phyloP scores from a whole-genome alignment of 768 basidiomycete species.

The Trametes punicea region DNA sequence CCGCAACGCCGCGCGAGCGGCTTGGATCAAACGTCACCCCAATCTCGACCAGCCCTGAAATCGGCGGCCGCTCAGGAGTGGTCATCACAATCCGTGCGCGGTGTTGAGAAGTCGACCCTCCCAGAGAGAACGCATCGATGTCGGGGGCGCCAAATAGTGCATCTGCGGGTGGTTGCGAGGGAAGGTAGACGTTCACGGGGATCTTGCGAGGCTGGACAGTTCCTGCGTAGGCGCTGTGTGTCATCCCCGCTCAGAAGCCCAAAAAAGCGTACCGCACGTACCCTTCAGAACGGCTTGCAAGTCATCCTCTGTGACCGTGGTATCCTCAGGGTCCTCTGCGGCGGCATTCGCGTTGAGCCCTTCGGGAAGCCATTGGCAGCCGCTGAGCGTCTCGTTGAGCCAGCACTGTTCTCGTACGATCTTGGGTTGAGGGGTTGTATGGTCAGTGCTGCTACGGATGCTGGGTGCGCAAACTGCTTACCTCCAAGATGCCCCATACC shows the following conservation, averaged over 20 bases:
- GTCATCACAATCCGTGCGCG: constrained; percentile 59
- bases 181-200: constrained; percentile 70
- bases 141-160: constrained; percentile 40
- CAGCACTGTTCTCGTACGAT: constrained; percentile 82
- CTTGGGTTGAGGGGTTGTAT: constrained; percentile 30
- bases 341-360: constrained; percentile 35
- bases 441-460: background rate
- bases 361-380: constrained; percentile 63
- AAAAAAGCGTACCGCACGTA: constrained; percentile 25
- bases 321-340: constrained; percentile 61
- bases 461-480: constrained; percentile 30
- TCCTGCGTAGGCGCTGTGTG: constrained; percentile 34
- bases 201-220: constrained; percentile 55
- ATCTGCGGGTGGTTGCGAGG: constrained; percentile 32
- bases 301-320: constrained; percentile 40
- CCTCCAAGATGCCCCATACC: constrained; percentile 75
- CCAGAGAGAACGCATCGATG: constrained; percentile 34
- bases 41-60: constrained; percentile 64
- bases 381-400: constrained; percentile 68
- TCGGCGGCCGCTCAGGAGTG: constrained; percentile 61
- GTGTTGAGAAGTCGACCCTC: constrained; percentile 20
- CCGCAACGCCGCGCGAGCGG: constrained; percentile 49
- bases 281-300: constrained; percentile 66
- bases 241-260: background rate
- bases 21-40: constrained; percentile 58